phyloP scores from a whole-genome alignment of 2,329 filamentous ascomycete species.

The Epichloe sylvatica region DNA sequence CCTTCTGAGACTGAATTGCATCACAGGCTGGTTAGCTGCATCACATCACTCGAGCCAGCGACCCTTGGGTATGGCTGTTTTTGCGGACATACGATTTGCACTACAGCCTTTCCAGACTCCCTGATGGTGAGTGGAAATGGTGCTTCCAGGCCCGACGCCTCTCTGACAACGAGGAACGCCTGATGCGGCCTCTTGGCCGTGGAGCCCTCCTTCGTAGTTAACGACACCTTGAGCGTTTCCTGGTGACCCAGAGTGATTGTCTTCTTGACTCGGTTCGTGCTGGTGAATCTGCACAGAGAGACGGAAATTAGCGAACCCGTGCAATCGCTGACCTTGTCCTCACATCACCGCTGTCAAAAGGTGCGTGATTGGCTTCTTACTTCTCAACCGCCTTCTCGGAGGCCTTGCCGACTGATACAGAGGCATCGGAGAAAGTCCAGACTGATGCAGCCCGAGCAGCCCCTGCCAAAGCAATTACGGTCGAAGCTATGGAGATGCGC shows the following conservation, averaged over 20 bases:
- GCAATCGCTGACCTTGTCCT: background rate
- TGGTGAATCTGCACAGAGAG: conserved; percentile 35
- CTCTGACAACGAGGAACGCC: conserved; percentile 74
- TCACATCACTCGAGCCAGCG: background rate
- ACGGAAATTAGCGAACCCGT: background rate
- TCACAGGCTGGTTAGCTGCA: background rate
- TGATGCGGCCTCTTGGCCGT: conserved; percentile 80
- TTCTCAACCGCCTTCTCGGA: conserved; percentile 49
- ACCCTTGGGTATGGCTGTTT: background rate
- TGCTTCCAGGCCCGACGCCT: conserved; percentile 68
- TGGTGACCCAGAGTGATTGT: conserved; percentile 49
- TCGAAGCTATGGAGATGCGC: conserved; percentile 24
- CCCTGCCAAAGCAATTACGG: conserved; percentile 33
- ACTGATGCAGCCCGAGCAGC: conserved; percentile 40
- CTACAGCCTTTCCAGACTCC: conserved; percentile 71
- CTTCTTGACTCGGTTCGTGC: conserved; percentile 45
- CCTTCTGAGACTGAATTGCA: conserved; percentile 58
- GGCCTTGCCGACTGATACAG: conserved; percentile 55
- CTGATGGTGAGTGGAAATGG: conserved; percentile 76
- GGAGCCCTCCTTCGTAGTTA: conserved; percentile 70
- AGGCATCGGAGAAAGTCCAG: conserved; percentile 65
- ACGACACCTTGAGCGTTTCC: conserved; percentile 66
- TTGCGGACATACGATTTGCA: conserved; percentile 59
- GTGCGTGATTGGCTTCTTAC: conserved; percentile 28
- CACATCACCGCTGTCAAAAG: too few species aligned